Base-by-base conservation (phyloP, 345 rosid species). In the Arabis hirsuta region DNA sequence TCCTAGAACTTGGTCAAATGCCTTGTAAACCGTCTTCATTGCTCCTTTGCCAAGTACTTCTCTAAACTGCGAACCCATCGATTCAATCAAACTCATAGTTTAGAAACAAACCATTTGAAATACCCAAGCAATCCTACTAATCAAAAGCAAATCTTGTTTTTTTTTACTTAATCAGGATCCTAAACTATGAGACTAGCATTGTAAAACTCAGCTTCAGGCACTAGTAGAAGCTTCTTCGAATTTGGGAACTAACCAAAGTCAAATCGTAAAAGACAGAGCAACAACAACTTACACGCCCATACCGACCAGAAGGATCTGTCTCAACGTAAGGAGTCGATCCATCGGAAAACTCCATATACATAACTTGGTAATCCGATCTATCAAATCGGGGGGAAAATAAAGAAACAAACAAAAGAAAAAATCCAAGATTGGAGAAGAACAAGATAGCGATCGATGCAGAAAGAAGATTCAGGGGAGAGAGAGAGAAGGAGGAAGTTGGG, bases 1-100 rank as follows among this genome's bases (percentile, higher is more conserved):
- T 14, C 92, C 99, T 31, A 85, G 74, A 51, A 83, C 83, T 62
- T 91, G 88, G 65, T 95, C 96, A 54, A 95, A 95, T 12, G 97
- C 97, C 76, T 76, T 90, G 68, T 91, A 95, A 78, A 95, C 99
- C 5, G 90, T 95, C 81, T 95, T 95, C 93, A 82, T 84, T 41
- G 99, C 99, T 20, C 99, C 99, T 82, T 78, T 90, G 19, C 99
- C 99, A 59, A 95, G 86, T 51, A 95, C 73, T 53, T 91, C 98
- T 59, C 83, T 80, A 22, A 81, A 87, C 99, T 95, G 84, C 77
- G 55, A 44, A 62, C 53, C 53, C 55, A 22, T 34, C 14, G 26
- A 43, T 9, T 55, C 46, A 59, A 22, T 34, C 59, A 38, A 32
- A 34, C 10, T 26, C 67, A 27, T 44, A 62, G 41, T 60, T 22